Evolutionary conservation across 345 rosid species (phyloP).

Genomic region (Citrus medica): DNA sequence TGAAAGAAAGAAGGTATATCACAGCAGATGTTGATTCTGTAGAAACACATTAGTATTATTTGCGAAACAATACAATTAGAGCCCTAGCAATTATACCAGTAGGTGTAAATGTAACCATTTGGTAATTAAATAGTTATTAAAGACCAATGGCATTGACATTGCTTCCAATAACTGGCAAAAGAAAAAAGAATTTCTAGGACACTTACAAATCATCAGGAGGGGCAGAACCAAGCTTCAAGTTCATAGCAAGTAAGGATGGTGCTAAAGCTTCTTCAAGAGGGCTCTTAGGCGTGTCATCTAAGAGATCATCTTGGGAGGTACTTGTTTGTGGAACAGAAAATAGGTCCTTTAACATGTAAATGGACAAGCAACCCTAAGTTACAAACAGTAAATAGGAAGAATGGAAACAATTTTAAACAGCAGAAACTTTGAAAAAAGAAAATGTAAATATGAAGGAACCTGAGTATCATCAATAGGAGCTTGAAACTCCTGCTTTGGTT

Average conservation of each 20-base stretch:
- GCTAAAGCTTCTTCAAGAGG: conserved; percentile 63
- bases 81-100: neutral
- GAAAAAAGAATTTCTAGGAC: conserved; percentile 4
- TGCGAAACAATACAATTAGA: neutral
- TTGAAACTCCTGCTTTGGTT: conserved; percentile 35
- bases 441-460: conserved; percentile 24
- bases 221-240: conserved; percentile 63
- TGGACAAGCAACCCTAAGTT: neutral
- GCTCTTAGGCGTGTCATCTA: conserved; percentile 45
- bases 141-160: neutral
- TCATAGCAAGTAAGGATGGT: conserved; percentile 67
- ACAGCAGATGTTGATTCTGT: neutral
- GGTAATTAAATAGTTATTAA: neutral
- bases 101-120: neutral
- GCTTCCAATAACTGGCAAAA: neutral
- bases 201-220: conserved; percentile 52
- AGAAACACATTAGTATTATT: neutral
- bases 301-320: conserved; percentile 40
- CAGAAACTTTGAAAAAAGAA: neutral
- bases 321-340: conserved; percentile 44
- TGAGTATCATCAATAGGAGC: conserved; percentile 55
- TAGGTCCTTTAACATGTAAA: conserved; percentile 46
- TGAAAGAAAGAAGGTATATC: neutral
- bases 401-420: conserved; percentile 2
- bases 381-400: neutral